These are phyloP conservation scores for Aspergillus texensis DNA, from an alignment of 2,329 filamentous ascomycete genomes.

Conservation along the genomic window DNA sequence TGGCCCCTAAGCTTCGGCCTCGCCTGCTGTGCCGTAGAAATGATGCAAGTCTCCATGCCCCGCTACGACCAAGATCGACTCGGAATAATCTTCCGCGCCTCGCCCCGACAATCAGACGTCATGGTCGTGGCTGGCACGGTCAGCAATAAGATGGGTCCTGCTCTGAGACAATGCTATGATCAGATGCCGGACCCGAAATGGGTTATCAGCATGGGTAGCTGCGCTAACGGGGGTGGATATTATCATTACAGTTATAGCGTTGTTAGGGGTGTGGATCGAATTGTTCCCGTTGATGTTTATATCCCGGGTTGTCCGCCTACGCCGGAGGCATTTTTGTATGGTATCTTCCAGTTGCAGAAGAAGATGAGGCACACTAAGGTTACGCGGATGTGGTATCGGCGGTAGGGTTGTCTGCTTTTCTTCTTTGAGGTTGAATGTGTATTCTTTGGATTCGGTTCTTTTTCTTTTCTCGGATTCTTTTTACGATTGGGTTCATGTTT, in stretches of 20 bases:
- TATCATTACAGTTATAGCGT: slow-evolving; percentile 87
- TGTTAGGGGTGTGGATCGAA: slow-evolving; percentile 74
- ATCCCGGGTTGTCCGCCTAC: slow-evolving; percentile 72
- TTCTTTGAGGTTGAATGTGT: no score
- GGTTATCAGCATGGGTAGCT: slow-evolving; percentile 85
- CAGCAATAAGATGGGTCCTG: slow-evolving; percentile 95
- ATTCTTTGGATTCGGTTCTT: fast-evolving
- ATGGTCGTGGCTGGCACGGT: slow-evolving; percentile 94
- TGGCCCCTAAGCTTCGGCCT: slow-evolving; percentile 94
- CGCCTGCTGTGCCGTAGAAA: slow-evolving; percentile 87
- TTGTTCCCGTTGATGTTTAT: slow-evolving; percentile 80
- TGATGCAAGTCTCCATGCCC: slow-evolving; percentile 91
- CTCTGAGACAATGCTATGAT: slow-evolving; percentile 87
- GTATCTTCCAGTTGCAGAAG: slow-evolving; percentile 80
- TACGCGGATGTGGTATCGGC: slow-evolving; percentile 60
- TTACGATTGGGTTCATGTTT: no score
- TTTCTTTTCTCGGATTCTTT: no score
- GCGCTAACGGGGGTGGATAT: slow-evolving; percentile 83
- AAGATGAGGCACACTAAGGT: slow-evolving; percentile 70
- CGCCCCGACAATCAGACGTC: slow-evolving; percentile 83
- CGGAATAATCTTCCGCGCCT: slow-evolving; percentile 88
- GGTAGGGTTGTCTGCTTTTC: no score
- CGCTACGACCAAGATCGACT: slow-evolving; percentile 88
- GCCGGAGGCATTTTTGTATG: slow-evolving; percentile 59
- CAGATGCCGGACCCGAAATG: slow-evolving; percentile 94